Evolutionary conservation across 257 asterid genomes (phyloP).

Genomic region (Lantana camara): DNA sequence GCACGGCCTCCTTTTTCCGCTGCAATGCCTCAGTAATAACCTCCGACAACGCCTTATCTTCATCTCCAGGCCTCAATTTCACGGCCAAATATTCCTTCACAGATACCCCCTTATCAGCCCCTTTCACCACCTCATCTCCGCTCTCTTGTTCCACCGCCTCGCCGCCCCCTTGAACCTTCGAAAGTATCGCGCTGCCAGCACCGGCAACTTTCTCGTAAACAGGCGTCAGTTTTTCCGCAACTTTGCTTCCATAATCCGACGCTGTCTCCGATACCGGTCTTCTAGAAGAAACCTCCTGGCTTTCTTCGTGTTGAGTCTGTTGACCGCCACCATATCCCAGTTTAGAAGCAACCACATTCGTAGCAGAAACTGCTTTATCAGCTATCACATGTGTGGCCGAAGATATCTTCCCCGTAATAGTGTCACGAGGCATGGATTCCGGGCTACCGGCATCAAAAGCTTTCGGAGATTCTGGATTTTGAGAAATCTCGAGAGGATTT

Average conservation of each 20-base stretch:
- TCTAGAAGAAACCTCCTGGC: background rate
- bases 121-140: constrained; percentile 4
- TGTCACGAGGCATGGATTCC: constrained; percentile 41
- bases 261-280: constrained; percentile 22
- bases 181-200: constrained; percentile 38
- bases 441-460: constrained; percentile 29
- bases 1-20: constrained; percentile 37
- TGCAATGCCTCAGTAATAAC: constrained; percentile 47
- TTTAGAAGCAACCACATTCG: constrained; percentile 47
- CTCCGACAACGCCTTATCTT: constrained; percentile 73
- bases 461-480: constrained; percentile 33
- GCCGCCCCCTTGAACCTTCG: constrained; percentile 38
- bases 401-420: constrained; percentile 39
- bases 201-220: constrained; percentile 41
- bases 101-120: constrained; percentile 54
- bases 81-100: constrained; percentile 53
- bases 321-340: constrained; percentile 46
- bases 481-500: background rate
- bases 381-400: constrained; percentile 40
- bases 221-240: constrained; percentile 36
- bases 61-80: constrained; percentile 72
- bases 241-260: constrained; percentile 36
- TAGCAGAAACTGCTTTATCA: constrained; percentile 50
- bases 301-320: background rate
- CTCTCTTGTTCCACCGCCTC: constrained; percentile 2